These are phyloP conservation scores for Emydomyces testavorans DNA, from an alignment of 2,329 filamentous ascomycete genomes.

Conservation along the genomic window DNA sequence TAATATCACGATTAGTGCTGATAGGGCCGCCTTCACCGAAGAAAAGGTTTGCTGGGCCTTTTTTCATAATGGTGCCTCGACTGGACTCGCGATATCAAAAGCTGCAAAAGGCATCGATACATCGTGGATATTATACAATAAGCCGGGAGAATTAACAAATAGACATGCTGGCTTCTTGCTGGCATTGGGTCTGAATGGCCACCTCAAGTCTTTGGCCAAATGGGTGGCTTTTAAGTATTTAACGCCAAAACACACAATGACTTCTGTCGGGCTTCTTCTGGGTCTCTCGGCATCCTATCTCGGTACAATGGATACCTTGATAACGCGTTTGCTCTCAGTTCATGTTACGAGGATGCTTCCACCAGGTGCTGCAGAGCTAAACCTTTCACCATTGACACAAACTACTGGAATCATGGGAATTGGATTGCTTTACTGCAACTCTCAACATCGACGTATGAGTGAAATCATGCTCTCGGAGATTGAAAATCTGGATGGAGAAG, in stretches of 20 bases:
- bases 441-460: conserved; percentile 95
- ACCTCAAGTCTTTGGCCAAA: conserved; percentile 86
- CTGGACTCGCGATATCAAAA: conserved; percentile 78
- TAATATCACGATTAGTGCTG: conserved; percentile 85
- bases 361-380: conserved; percentile 81
- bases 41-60: conserved; percentile 98
- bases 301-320: conserved; percentile 92
- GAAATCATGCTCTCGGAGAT: conserved; percentile 98
- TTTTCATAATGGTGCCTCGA: conserved; percentile 93
- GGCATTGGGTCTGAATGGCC: conserved; percentile 83
- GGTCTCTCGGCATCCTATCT: conserved; percentile 88
- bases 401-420: conserved; percentile 97
- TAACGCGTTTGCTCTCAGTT: conserved; percentile 84
- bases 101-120: conserved; percentile 90
- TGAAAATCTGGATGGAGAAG: conserved; percentile 72
- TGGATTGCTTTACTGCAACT: conserved; percentile 83
- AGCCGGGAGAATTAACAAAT: conserved; percentile 82
- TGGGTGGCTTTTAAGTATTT: conserved; percentile 99
- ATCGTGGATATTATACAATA: conserved; percentile 98
- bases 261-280: conserved; percentile 85
- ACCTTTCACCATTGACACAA: conserved; percentile 83
- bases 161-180: conserved; percentile 91
- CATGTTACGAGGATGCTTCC: conserved; percentile 94
- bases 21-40: conserved; percentile 76
- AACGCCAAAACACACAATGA: conserved; percentile 99